phyloP scores from a whole-genome alignment of 2,329 filamentous ascomycete genomes.

The Cordyceps cateniannulata region DNA sequence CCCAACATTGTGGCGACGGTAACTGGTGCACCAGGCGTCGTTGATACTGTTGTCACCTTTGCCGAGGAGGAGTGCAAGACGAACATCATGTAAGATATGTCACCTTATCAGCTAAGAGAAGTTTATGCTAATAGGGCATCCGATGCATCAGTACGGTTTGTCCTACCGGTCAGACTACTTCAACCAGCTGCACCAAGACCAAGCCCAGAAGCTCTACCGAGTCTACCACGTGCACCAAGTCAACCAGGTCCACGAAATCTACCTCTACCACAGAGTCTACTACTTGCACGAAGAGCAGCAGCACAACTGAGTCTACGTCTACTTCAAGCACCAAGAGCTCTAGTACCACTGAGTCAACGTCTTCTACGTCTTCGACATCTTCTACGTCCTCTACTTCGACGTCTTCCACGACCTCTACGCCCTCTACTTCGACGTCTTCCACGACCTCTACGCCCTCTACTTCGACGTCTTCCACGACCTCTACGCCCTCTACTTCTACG shows the following conservation, averaged over 20 bases:
- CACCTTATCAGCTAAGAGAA: background rate
- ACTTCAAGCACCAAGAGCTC: too few species aligned
- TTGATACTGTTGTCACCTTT: constrained; percentile 8
- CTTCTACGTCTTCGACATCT: too few species aligned
- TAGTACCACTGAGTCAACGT: too few species aligned
- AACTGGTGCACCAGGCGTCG: background rate
- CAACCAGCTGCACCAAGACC: background rate
- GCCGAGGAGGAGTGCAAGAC: background rate
- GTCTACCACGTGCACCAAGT: background rate
- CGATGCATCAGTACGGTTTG: background rate
- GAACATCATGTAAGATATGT: background rate
- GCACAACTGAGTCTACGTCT: background rate
- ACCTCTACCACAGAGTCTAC: background rate
- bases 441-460: background rate
- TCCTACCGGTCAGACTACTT: background rate
- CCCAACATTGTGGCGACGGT: background rate
- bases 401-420: background rate
- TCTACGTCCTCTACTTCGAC: too few species aligned
- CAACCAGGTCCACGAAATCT: background rate
- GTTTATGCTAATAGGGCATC: background rate
- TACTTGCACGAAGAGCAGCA: background rate
- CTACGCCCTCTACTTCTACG: too few species aligned
- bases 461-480: background rate
- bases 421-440: background rate
- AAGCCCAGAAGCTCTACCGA: background rate